Base-by-base conservation (phyloP, 1,284 basidiomycete species). In the Puccinia horiana region DNA sequence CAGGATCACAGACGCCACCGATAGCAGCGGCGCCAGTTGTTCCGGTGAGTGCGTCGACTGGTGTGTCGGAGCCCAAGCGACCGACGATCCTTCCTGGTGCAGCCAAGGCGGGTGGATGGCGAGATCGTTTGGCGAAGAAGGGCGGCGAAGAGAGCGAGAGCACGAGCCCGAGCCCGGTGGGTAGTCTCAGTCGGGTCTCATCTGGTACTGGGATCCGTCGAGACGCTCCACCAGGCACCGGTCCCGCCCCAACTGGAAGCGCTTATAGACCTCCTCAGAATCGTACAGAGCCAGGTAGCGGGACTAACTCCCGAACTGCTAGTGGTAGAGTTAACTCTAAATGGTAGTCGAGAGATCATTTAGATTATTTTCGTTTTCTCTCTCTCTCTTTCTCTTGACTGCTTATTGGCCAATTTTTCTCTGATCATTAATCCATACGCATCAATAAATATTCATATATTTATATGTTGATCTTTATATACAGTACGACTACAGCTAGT, bases 111-210 rank as follows among this genome's bases (percentile, higher is more conserved):
- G 79, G 79, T 18, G 79, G 79, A 14, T 81, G 79, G 79, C 72
- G 79, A 75, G 78, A 72, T 8, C 67, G 76, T 56, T 0, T 54
- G 32, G 67, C 67, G 32, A n/a, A 20, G 35, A 49, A 70, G 47
- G 79, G 42, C 58, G 79, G 49, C 26, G 73, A 52, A 40, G 44
- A 49, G 16, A 70, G 67, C 49, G 44, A 49, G 16, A 76, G 67
- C 52, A 54, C 77, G 35, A 69, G 72, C 49, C 42, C 83, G 26
- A 32, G 82, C 44, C 23, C 83, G 37, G 76, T 79, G 35, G 72
- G 82, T 54, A 77, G 83, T 20, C 40, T 76, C 11, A 73, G 84
- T 23, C 70, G 76, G 0, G 75, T 83, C n/a, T 52, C 63, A 14
- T 54, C 47, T 37, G 76, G 47, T 14, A 35, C 54, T 3, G 76